A percentile compares a stretch with the other conserved stretches of the same genome.
phyloP scores from a whole-genome alignment of 208 protist genomes.

The Trypanosoma cruzi region DNA sequence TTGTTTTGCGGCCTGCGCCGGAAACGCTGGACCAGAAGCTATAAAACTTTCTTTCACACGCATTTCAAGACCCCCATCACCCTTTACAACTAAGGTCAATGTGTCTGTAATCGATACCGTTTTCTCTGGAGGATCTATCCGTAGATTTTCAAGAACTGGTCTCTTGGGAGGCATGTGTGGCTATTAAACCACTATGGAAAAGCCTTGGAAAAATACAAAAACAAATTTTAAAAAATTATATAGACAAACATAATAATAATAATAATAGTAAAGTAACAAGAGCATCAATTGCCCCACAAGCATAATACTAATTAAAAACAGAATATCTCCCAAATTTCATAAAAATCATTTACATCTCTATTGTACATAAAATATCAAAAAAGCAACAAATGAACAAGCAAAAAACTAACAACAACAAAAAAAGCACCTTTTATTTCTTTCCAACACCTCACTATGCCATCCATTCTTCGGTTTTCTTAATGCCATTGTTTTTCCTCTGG shows the following conservation, averaged over 20 bases:
- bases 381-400: not conserved
- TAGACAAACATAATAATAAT: not conserved
- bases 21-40: constrained; percentile 36
- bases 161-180: constrained; percentile 79
- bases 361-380: constrained; percentile 16
- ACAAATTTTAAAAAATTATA: constrained; percentile 14
- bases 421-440: constrained; percentile 3
- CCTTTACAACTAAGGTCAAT: constrained; percentile 89
- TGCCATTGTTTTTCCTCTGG: constrained; percentile 3
- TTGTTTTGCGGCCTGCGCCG: constrained; percentile 18
- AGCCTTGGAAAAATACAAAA: constrained; percentile 8
- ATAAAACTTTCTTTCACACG: constrained; percentile 90
- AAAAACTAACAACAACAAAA: constrained; percentile 19
- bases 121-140: constrained; percentile 62
- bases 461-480: not conserved
- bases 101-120: constrained; percentile 91
- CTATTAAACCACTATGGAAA: constrained; percentile 11
- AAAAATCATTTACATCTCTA: constrained; percentile 3
- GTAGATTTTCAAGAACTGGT: constrained; percentile 67
- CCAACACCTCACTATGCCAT: not conserved
- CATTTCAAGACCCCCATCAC: constrained; percentile 81
- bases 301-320: constrained; percentile 31
- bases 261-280: not conserved
- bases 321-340: constrained; percentile 4
- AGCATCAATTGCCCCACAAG: not conserved